These are phyloP conservation scores for Leccinum longicurvipes DNA, from an alignment of 768 basidiomycete species.

Conservation along the genomic window DNA sequence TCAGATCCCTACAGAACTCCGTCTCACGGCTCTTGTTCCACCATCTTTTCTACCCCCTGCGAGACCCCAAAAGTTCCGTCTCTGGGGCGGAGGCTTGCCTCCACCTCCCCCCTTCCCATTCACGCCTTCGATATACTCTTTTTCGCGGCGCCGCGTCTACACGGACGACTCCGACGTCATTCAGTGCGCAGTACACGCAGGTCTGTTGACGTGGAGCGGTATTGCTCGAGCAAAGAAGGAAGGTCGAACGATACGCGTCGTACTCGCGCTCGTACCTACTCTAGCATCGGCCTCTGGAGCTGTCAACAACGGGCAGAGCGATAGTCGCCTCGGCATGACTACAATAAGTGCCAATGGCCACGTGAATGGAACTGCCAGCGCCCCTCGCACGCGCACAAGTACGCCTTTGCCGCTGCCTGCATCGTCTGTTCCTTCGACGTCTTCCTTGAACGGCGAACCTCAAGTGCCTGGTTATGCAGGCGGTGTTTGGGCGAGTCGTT, in stretches of 20 bases:
- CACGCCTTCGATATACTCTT: slow-evolving; percentile 21
- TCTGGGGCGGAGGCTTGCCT: slow-evolving; percentile 67
- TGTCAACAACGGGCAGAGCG: slow-evolving; percentile 30
- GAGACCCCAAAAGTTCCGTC: slow-evolving; percentile 50
- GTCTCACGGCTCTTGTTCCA: slow-evolving; percentile 57
- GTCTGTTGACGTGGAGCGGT: slow-evolving; percentile 45
- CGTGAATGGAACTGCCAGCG: slow-evolving; percentile 29
- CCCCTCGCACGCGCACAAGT: slow-evolving; percentile 29
- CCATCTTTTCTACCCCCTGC: slow-evolving; percentile 52
- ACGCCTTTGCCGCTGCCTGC: slow-evolving; percentile 24
- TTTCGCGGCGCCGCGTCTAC: slow-evolving; percentile 54
- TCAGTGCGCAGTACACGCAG: slow-evolving; percentile 65
- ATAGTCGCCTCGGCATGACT: slow-evolving; percentile 17
- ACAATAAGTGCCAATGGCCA: slow-evolving; percentile 25
- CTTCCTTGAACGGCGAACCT: slow-evolving; percentile 27
- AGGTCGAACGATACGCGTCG: slow-evolving; percentile 39
- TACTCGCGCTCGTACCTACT: slow-evolving; percentile 40
- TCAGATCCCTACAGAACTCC: slow-evolving; percentile 29
- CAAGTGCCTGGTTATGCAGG: slow-evolving; percentile 26
- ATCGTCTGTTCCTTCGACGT: slow-evolving; percentile 22
- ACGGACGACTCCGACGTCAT: slow-evolving; percentile 77
- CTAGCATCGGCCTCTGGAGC: slow-evolving; percentile 42
- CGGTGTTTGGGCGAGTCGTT: slow-evolving; percentile 36
- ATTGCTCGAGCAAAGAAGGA: slow-evolving; percentile 36
- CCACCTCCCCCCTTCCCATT: slow-evolving; percentile 38